Base-by-base conservation (phyloP, 768 basidiomycete genomes). In the Agrocybe praecox region DNA sequence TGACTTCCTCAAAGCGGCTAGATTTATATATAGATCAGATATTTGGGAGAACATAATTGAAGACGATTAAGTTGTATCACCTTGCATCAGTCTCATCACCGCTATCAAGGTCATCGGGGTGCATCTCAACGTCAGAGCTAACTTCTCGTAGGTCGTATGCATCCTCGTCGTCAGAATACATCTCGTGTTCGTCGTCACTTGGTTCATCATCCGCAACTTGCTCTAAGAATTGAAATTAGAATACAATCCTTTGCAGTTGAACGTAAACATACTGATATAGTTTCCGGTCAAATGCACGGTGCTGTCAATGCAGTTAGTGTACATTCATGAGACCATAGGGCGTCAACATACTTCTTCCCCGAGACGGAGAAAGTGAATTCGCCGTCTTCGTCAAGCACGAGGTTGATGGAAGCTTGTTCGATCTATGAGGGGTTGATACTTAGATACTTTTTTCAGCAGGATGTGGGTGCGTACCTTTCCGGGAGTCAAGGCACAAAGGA, bases 61-160 rank as follows among this genome's bases (percentile, higher is more conserved):
- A n/a, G n/a, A n/a, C n/a, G n/a, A n/a, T n/a, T n/a, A n/a, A n/a
- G n/a, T n/a, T n/a, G n/a, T n/a, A n/a, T n/a, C n/a, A 85, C 83
- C 82, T 80, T 17, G 76, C 81, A 56, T 84, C 85, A 56, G 77
- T 84, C 29, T 80, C 78, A 15, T 88, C 53, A 15, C 81, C 88
- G 36, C 36, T 40, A 36, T 80, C 82, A 1, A 89, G 59, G 14
- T 87, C 88, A 34, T 80, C 80, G 0, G 78, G 77, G 61, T 88
- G 80, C 65, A 94, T 78, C 67, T 94, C 91, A 40, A 92, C 90
- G 65, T 94, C 93, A 6, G 88, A 92, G 73, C 87, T 88, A 52
- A 93, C 87, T 55, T 90, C 88, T 36, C 79, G 81, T n/a, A 91
- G 79, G 62, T 86, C 80, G 59, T 81, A 89, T 0, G 74, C 85